Evolutionary conservation across 768 basidiomycete genomes (phyloP), one percentile per base, ranked within the genome.

Genomic region (Trametes meyenii): DNA sequence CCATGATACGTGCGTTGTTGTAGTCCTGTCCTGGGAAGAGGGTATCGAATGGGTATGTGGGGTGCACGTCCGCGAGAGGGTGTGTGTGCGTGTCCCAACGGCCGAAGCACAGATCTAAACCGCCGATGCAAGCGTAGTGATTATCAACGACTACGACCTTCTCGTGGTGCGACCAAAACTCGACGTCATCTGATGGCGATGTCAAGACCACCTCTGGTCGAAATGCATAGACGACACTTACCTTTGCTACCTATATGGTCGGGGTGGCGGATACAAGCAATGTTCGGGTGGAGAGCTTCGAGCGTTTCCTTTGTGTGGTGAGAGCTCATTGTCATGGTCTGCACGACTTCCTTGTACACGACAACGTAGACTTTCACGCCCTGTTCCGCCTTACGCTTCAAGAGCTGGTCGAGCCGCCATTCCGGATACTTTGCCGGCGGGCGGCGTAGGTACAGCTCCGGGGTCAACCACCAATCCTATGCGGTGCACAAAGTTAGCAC

Each of bases 271-370:
- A 97, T 88, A 62, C 89, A 90, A 1, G 85, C 83, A 64, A 98
- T 92, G 69, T 97, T 96, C 5, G 86, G 85, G 71, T 97, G 93
- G 7, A 98, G 80, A 2, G 78, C 83, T 67, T 96, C 94, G 19
- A 98, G 79, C 7, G 83, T 82, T 61, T 85, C 81, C 76, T 95
- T 96, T 58, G 94, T 94, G 71, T 96, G 93, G 67, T 86, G 84
- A 0, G 92, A 93, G 58, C 83, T 85, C 87, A 96, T 89, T 13
- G 80, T 77, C 95, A 97, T 97, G 1, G 94, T 94, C 78, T 92
- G 88, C 0, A 90, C 89, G 57, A 98, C 91, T 80, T 97, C 96
- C 74, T 98, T 98, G 81, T 98, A 98, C 3, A 98, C 92, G 62
- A 94, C 80, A 45, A 98, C 84, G 74, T 95, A 90, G 44, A 99